Percentiles rank a stretch among this genome's conserved stretches.
These are phyloP conservation scores for Hyphopichia khmerensis DNA, from an alignment of 1,139 yeast genomes.

Conservation along the genomic window DNA sequence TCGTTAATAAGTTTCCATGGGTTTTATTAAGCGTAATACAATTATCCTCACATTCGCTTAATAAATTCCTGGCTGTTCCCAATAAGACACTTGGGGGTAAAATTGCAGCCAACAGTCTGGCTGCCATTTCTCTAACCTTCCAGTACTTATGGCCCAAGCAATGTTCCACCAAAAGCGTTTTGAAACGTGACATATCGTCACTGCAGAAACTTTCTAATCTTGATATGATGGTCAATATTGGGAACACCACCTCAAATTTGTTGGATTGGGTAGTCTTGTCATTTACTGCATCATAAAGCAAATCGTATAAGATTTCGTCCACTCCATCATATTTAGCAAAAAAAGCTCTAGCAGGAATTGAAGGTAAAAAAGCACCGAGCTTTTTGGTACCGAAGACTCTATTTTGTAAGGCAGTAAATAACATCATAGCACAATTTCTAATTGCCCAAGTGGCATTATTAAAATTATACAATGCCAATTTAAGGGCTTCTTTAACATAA, in stretches of 20 bases:
- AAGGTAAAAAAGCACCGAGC: conserved; percentile 21
- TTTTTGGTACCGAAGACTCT: conserved; percentile 70
- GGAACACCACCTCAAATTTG: conserved; percentile 61
- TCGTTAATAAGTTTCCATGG: conserved; percentile 60
- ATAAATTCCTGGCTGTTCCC: background rate
- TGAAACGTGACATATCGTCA: conserved; percentile 45
- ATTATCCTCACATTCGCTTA: conserved; percentile 15
- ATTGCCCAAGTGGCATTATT: conserved; percentile 76
- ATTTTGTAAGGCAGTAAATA: conserved; percentile 79
- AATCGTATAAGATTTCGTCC: conserved; percentile 44
- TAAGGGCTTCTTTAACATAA: conserved; percentile 58
- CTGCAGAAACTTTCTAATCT: conserved; percentile 62
- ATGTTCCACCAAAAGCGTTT: background rate
- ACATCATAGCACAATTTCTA: conserved; percentile 90
- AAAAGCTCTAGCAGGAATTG: conserved; percentile 61
- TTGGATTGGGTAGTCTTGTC: conserved; percentile 4
- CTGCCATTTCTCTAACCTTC: conserved; percentile 87
- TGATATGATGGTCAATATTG: conserved; percentile 70
- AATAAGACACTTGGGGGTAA: conserved; percentile 16
- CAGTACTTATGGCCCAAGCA: conserved; percentile 53
- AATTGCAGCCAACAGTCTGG: conserved; percentile 63
- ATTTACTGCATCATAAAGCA: conserved; percentile 25
- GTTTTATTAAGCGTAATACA: conserved; percentile 25
- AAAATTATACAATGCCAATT: conserved; percentile 61
- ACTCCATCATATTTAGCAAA: conserved; percentile 62